These are phyloP conservation scores for Apiotrichum porosum DNA, from an alignment of 1,284 basidiomycete species.

Conservation along the genomic window DNA sequence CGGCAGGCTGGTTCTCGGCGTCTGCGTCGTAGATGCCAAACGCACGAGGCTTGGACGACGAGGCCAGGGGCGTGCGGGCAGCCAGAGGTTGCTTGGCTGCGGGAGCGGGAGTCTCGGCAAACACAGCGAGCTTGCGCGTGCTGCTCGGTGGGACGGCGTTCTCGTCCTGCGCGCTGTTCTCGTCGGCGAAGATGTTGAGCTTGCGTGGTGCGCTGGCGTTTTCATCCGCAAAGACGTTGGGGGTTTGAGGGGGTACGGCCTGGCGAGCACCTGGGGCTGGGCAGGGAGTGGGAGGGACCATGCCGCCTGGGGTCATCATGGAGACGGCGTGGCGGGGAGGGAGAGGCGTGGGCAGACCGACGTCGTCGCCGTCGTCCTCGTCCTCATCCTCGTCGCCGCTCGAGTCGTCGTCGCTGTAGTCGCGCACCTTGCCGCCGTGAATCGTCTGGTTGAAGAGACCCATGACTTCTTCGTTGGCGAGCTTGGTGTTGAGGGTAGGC, in stretches of 20 bases:
- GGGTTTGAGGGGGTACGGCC: neutral
- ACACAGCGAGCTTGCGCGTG: constrained; percentile 35
- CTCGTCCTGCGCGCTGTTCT: constrained; percentile 32
- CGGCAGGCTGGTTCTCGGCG: constrained; percentile 24
- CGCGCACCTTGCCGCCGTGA: constrained; percentile 47
- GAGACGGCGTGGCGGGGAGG: constrained; percentile 22
- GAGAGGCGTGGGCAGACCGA: constrained; percentile 38
- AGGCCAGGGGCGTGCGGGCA: constrained; percentile 23
- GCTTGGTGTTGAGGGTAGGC: constrained; percentile 79
- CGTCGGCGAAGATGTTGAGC: constrained; percentile 33
- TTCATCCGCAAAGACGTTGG: constrained; percentile 10
- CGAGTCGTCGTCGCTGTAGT: constrained; percentile 42
- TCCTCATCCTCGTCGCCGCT: constrained; percentile 49
- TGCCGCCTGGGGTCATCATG: constrained; percentile 37
- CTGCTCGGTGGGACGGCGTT: constrained; percentile 29
- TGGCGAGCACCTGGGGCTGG: constrained; percentile 22
- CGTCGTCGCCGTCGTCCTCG: constrained; percentile 31
- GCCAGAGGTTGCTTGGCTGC: constrained; percentile 24
- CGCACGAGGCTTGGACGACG: constrained; percentile 24
- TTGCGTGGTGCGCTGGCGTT: constrained; percentile 4
- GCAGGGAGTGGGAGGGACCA: constrained; percentile 49
- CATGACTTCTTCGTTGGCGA: constrained; percentile 86
- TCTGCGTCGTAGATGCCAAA: constrained; percentile 42
- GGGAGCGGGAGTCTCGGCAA: constrained; percentile 41
- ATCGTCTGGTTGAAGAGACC: constrained; percentile 83